Evolutionary conservation across 164 flowering plant genomes (phyloP), one percentile per base, ranked within the genome.

Genomic region (Stephania yunnanensis): DNA sequence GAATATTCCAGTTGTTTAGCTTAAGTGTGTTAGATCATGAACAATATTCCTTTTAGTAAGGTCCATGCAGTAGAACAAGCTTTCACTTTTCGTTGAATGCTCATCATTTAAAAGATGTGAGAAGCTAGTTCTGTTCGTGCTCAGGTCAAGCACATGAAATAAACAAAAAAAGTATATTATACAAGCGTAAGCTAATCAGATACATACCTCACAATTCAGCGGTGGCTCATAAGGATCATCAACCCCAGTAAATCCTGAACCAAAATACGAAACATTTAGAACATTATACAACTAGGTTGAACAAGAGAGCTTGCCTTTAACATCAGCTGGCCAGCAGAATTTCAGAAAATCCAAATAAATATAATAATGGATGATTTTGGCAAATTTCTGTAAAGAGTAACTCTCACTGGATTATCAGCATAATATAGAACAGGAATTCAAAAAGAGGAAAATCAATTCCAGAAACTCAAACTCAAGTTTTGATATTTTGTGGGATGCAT

Each of bases 201-300:
- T 11, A 68, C 78, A 42, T 74, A 92, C 94, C 92, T 92, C 97
- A 78, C 87, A 85, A 69, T 87, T 83, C 55, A 85, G 74, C 29
- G 97, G 97, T 44, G 87, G 83, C 79, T 92, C 94, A 75, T 92
- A 92, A 6, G 94, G 94, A 78, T 92, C 97, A 81, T 92, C 93
- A 63, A 90, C 83, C 19, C 94, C 97, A 2, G 94, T 92, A 81
- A 92, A 92, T 70, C 90, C 94, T 92, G 87, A 72, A 46, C 70
- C 42, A 65, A 80, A 70, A 76, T 70, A 53, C 25, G 44, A 42
- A 10, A 53, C 45, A 69, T 36, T 73, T 13, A 10, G 20, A 45
- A 44, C 50, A 73, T 31, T 17, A 67, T n/a, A n/a, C 66, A 61
- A 17, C 66, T 10, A 61, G 7, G 66, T 61, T 61, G 9, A 19